Conservation (phyloP, 2,329 filamentous ascomycete species). For the Epicoccum sorghinum region DNA sequence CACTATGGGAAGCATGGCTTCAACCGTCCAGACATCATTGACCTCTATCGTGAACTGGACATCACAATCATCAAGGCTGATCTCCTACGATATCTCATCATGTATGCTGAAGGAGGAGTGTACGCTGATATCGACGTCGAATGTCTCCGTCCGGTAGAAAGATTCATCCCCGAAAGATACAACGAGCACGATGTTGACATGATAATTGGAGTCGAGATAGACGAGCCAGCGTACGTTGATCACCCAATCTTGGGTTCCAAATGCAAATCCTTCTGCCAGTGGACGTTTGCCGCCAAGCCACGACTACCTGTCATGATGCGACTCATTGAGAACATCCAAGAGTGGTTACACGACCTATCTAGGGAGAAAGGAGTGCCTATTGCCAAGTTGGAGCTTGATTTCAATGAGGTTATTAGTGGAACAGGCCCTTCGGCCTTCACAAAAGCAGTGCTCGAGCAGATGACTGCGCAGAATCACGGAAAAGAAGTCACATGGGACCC, state of each 20-base stretch:
- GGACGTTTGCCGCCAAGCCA: constrained; percentile 76
- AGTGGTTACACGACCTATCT: constrained; percentile 67
- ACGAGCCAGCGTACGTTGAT: constrained; percentile 67
- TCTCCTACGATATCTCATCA: constrained; percentile 68
- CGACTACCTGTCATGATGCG: constrained; percentile 70
- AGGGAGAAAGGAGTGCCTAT: constrained; percentile 64
- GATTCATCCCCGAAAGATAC: constrained; percentile 69
- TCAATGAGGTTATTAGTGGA: constrained; percentile 75
- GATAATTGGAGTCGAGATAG: constrained; percentile 73
- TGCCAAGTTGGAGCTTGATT: constrained; percentile 68
- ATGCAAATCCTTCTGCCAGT: constrained; percentile 74
- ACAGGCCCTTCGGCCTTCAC: constrained; percentile 76
- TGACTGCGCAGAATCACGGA: constrained; percentile 58
- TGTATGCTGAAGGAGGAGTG: constrained; percentile 69
- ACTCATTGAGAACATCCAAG: constrained; percentile 71
- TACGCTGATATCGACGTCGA: constrained; percentile 68
- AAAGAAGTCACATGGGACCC: constrained; percentile 63
- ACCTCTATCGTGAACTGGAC: constrained; percentile 38
- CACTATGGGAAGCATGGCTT: constrained; percentile 70
- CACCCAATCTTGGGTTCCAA: constrained; percentile 72
- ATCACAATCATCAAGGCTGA: constrained; percentile 72
- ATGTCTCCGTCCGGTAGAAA: constrained; percentile 58
- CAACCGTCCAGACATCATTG: constrained; percentile 63
- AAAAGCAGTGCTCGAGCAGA: constrained; percentile 67
- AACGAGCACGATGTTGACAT: constrained; percentile 70